A percentile compares a stretch with the other conserved stretches of the same genome.
Evolutionary conservation across 2,329 filamentous ascomycete species (phyloP).

Genomic region (Colletotrichum coccodes): DNA sequence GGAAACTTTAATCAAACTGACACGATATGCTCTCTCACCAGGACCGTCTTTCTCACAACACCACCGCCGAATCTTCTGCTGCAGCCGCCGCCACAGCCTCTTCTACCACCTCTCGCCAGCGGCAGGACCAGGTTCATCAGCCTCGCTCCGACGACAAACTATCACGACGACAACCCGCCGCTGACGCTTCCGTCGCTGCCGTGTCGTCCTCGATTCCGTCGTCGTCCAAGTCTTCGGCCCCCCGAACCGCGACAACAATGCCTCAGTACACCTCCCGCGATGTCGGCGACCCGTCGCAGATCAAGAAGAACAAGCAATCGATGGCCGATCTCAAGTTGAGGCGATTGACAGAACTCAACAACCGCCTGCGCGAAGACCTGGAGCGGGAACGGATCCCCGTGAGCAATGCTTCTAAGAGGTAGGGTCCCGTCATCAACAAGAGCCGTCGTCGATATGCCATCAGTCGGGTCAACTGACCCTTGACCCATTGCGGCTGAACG

Average conservation of each 20-base stretch:
- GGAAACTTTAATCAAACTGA: constrained; percentile 35
- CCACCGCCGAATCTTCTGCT: constrained; percentile 13
- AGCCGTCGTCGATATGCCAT: not conserved
- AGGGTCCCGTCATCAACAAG: constrained; percentile 45
- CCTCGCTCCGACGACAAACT: constrained; percentile 13
- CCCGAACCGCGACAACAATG: constrained; percentile 56
- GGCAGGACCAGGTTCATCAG: constrained; percentile 24
- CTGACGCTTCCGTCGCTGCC: constrained; percentile 5
- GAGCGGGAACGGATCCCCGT: constrained; percentile 96
- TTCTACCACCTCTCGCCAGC: constrained; percentile 25
- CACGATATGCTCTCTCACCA: constrained; percentile 33
- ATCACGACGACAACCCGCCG: constrained; percentile 22
- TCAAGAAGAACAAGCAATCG: constrained; percentile 96
- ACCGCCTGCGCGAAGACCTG: constrained; percentile 92
- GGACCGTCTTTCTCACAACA: constrained; percentile 28
- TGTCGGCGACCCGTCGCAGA: constrained; percentile 73
- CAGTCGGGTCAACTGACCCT: not conserved
- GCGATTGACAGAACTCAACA: constrained; percentile 95
- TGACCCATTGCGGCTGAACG: not conserved
- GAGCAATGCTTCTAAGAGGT: constrained; percentile 91
- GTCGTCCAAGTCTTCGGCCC: constrained; percentile 28
- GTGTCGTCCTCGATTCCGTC: constrained; percentile 32
- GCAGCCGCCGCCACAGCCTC: constrained; percentile 21
- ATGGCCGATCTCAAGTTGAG: constrained; percentile 99
- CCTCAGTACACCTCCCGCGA: constrained; percentile 75